Evolutionary conservation across 2,329 filamentous ascomycete species (phyloP), one percentile per base, ranked within the genome.

Genomic region (Berkeleyomyces basicola): DNA sequence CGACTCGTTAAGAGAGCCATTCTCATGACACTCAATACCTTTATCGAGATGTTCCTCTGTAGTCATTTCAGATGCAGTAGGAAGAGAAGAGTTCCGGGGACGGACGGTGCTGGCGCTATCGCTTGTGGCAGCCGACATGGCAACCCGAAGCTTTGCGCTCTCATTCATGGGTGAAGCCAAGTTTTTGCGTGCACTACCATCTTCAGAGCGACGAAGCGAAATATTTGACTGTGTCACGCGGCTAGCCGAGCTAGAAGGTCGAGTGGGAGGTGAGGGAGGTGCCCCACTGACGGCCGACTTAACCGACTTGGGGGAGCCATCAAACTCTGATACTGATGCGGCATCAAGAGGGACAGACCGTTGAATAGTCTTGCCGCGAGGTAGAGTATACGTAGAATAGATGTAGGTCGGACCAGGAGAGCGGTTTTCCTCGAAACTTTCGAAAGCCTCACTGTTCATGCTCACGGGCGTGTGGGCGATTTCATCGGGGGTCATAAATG

Each of bases 11-110:
- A 96, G 77, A 9, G 88, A 86, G 16, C 92, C 92, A 57, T 85
- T 84, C 71, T 96, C 89, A 70, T 99, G 93, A 65, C 90, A 86
- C 66, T 89, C 85, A 63, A 99, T 93, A 7, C 90, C 93, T 74
- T 92, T 93, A 37, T 86, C 81, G 55, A 97, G 82, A 71, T 99
- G 92, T 65, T 97, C 87, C 67, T 97, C 91, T 0, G 89, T 79
- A 2, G 88, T 86, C 70, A 90, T 83, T 40, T 90, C 87, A 2
- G 83, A 80, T 49, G 82, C 77, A 3, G 81, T 80, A 5, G 82
- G 80, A 10, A 80, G 75, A 23, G 74, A 74, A 23, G 73, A 78
- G 11, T 75, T 70, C 33, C 70, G 68, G 2, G 72, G 72, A 16
- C 71, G 70, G 47, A 81, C 74, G 0, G 80, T 82, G 67, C 79